Conservation (phyloP, 352 stramenopile species). For the Nothophytophthora sp. region DNA sequence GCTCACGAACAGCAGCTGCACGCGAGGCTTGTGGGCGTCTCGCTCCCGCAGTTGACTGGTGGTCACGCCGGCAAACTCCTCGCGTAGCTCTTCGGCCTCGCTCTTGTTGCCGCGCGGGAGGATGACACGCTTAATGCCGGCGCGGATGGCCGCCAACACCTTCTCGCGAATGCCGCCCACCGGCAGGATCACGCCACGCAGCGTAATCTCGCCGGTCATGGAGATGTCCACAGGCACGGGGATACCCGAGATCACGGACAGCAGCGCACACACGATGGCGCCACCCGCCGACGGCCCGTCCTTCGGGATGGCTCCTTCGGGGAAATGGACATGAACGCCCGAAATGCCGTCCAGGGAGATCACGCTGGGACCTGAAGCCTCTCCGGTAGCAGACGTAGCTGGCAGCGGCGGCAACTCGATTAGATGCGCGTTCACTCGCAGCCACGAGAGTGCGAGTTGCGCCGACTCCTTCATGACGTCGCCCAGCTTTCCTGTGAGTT, state of each 20-base stretch:
- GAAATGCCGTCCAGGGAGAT: conserved; percentile 58
- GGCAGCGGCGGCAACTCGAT: conserved; percentile 43
- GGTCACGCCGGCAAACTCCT: conserved; percentile 47
- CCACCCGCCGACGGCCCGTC: conserved; percentile 88
- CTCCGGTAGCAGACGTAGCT: conserved; percentile 2
- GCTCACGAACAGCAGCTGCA: conserved; percentile 71
- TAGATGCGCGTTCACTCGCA: conserved; percentile 61
- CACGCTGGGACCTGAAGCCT: conserved; percentile 16
- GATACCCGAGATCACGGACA: conserved; percentile 72
- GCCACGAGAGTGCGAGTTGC: conserved; percentile 82
- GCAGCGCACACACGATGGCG: conserved; percentile 84
- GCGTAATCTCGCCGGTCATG: conserved; percentile 90
- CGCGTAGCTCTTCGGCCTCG: conserved; percentile 69
- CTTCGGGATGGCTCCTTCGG: conserved; percentile 89
- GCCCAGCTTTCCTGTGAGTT: conserved; percentile 77
- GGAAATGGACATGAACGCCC: conserved; percentile 89
- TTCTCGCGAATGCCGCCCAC: conserved; percentile 93
- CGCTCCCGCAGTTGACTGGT: conserved; percentile 17
- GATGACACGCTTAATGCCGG: conserved; percentile 83
- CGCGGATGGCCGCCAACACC: conserved; percentile 83
- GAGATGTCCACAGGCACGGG: conserved; percentile 78
- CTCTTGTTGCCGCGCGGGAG: conserved; percentile 72
- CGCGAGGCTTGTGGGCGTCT: conserved; percentile 23
- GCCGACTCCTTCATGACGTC: conserved; percentile 91
- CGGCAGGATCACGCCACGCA: conserved; percentile 88